Base-by-base conservation (phyloP, 768 basidiomycete genomes). In the Coprinopsis cinerea region DNA sequence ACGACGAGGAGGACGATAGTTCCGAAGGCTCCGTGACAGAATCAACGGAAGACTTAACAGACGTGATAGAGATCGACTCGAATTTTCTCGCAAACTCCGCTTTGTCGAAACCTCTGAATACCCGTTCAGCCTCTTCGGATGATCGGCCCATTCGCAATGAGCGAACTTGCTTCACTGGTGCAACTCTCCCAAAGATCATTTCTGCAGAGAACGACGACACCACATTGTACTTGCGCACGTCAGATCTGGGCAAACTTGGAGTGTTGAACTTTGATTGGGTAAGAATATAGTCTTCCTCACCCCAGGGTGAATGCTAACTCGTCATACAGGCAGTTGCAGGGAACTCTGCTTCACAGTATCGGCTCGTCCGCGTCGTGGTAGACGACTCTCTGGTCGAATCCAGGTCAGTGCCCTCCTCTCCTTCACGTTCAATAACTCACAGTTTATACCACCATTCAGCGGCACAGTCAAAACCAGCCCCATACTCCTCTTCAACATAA, bases 191-290 rank as follows among this genome's bases (percentile, higher is more conserved):
- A 26, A 53, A 55, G 1, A 68, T 69, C 1, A 55, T 70, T 11
- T 66, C 72, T 24, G 14, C 35, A 1, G 43, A 60, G 9, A 57
- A 73, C 28, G 81, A 84, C 47, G 75, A 84, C 44, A 68, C 66
- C 35, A 76, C 83, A 2, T 55, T 89, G 0, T 88, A 83, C 61
- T 56, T 87, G 27, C 73, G 75, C 26, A 81, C 85, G 1, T 59
- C 70, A n/a, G 82, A 86, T 51, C 69, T 92, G 14, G 75, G 78
- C 32, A 76, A 70, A 46, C 66, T 88, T 35, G 88, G 90, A 13
- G 61, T 83, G 4, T 70, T 88, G 44, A 77, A 78, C 53, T 83
- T 83, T 26, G 89, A 91, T 59, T 92, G 90, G 91, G 90, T 87
- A 63, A 44, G 67, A 34, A 34, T 43, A 5, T 18, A 55, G 17